Percentiles rank a stretch among this genome's conserved stretches.
phyloP scores from a whole-genome alignment of 768 basidiomycete genomes.

The Tubosaeta brunneosetosa region DNA sequence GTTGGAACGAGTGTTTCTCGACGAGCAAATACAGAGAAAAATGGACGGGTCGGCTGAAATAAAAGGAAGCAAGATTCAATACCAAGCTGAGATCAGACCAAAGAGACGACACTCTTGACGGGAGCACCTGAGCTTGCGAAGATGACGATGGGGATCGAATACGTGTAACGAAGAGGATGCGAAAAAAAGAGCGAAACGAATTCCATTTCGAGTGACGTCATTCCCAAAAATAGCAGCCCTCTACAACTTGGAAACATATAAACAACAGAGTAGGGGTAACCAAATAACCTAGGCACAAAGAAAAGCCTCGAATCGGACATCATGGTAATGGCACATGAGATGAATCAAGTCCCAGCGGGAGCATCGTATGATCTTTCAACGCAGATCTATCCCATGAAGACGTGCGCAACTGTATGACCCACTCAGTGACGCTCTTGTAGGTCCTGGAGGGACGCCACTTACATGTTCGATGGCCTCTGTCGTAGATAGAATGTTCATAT shows the following conservation, averaged over 20 bases:
- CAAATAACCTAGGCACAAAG: background rate
- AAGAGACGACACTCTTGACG: too few relatives aligned
- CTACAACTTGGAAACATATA: background rate
- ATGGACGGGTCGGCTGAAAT: background rate
- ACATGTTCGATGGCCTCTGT: constrained; percentile 60
- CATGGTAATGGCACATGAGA: constrained; percentile 17
- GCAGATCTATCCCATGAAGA: constrained; percentile 46
- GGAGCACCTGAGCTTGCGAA: background rate
- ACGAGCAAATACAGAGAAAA: too few relatives aligned
- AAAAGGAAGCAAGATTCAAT: too few relatives aligned
- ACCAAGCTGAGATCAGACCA: too few relatives aligned
- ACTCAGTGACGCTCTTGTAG: constrained; percentile 1
- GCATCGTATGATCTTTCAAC: constrained; percentile 47
- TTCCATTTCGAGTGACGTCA: background rate
- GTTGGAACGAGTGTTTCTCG: too few relatives aligned
- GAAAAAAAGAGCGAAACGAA: background rate
- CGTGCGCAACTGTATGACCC: constrained; percentile 43
- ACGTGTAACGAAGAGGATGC: background rate
- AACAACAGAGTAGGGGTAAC: background rate
- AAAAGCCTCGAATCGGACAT: background rate
- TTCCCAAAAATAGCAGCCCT: background rate
- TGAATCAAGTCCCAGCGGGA: constrained; percentile 52
- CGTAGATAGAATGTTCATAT: constrained; percentile 70
- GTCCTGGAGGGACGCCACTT: background rate
- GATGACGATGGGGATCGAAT: background rate